Percentiles rank a stretch among this genome's conserved stretches.
Evolutionary conservation across 306 rosid species (phyloP).

Genomic region (Benincasa hispida): DNA sequence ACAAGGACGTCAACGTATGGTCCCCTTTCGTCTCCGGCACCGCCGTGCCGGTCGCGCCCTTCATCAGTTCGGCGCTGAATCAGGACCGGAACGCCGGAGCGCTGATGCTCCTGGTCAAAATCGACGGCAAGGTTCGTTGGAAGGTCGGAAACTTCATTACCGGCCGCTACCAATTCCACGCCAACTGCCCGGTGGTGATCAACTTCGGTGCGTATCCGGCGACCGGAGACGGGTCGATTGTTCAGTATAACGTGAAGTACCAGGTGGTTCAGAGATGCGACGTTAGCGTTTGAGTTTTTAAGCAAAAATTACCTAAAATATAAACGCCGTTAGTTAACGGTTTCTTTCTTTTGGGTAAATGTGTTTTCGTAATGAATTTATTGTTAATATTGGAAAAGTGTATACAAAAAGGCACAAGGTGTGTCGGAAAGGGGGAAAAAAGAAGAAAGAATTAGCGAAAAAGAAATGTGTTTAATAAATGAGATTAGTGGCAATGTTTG

Average conservation of each 20-base stretch:
- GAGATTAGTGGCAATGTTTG: not conserved
- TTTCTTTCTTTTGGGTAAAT: not conserved
- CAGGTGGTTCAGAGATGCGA: constrained; percentile 51
- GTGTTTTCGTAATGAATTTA: not conserved
- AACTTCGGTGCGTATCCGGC: constrained; percentile 29
- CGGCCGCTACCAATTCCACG: constrained; percentile 53
- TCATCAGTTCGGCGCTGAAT: constrained; percentile 22
- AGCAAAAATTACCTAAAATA: not conserved
- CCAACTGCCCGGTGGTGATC: constrained; percentile 59
- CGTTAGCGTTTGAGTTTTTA: constrained; percentile 43
- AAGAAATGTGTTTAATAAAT: not conserved
- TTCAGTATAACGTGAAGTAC: constrained; percentile 52
- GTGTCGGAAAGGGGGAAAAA: not conserved
- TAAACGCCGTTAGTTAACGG: constrained; percentile 2
- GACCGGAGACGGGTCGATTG: constrained; percentile 15
- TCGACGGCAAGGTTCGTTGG: constrained; percentile 74
- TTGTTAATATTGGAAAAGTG: not conserved
- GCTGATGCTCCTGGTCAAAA: constrained; percentile 25
- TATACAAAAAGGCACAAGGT: not conserved
- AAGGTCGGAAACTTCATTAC: constrained; percentile 61
- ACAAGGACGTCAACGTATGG: constrained; percentile 67
- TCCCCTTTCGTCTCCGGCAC: constrained; percentile 75
- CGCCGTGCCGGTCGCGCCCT: constrained; percentile 66
- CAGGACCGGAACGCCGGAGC: constrained; percentile 42
- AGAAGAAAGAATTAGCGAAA: not conserved